Conservation (phyloP, 2,329 filamentous ascomycete genomes). For the Lasiodiplodia hormozganensis region DNA sequence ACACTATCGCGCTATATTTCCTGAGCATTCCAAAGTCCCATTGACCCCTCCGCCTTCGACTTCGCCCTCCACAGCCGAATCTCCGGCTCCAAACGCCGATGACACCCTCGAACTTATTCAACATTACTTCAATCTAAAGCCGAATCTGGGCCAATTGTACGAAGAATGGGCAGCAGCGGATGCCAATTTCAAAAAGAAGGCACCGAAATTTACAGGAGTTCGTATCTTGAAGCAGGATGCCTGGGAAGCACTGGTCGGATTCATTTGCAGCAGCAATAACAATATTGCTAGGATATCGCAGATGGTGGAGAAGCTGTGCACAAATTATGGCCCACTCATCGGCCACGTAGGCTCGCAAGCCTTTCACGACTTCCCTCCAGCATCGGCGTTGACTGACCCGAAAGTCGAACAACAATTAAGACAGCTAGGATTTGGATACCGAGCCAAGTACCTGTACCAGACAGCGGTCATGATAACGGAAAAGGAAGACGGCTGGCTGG, state of each 20-base stretch:
- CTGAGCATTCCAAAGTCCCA: constrained; percentile 40
- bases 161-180: constrained; percentile 86
- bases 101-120: constrained; percentile 77
- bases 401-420: constrained; percentile 83
- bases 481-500: constrained; percentile 74
- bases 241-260: constrained; percentile 92
- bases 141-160: constrained; percentile 80
- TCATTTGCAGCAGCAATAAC: constrained; percentile 99
- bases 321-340: constrained; percentile 81
- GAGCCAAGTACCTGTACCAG: constrained; percentile 88
- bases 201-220: constrained; percentile 86
- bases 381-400: constrained; percentile 72
- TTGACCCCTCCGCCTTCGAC: constrained; percentile 49
- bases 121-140: constrained; percentile 85
- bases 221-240: constrained; percentile 93
- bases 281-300: constrained; percentile 94
- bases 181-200: constrained; percentile 85
- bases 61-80: constrained; percentile 46
- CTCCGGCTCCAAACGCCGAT: constrained; percentile 57
- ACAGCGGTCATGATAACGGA: constrained; percentile 79
- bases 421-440: constrained; percentile 89
- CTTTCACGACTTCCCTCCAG: constrained; percentile 87
- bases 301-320: constrained; percentile 94
- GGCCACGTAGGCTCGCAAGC: constrained; percentile 71
- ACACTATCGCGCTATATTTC: constrained; percentile 76